Evolutionary conservation across 352 stramenopile genomes (phyloP), one percentile per base, ranked within the genome.

Genomic region (Globisporangium okanoganense): DNA sequence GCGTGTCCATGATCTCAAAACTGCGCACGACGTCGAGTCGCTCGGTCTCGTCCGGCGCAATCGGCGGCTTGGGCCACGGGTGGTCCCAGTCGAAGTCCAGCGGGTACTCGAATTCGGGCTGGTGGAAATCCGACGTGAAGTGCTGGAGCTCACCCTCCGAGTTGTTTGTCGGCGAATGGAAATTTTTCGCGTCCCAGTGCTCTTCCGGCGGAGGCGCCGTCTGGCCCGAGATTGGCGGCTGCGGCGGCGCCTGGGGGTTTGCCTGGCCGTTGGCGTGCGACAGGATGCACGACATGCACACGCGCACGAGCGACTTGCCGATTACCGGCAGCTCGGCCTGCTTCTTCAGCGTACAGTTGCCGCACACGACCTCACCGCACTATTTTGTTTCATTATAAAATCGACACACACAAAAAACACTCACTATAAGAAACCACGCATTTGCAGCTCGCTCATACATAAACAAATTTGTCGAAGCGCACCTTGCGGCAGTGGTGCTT

Each of bases 221-320:
- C 55, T 71, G 76, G 27, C 62, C 70, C 43, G 75, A 77, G 9
- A 69, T 79, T 16, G 79, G 70, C 16, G 70, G 62, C 10, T 66
- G 64, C 2, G 80, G 76, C 18, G 73, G 75, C 29, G 72, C 75
- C 67, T 92, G 82, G 44, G 82, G 82, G 66, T 91, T 91, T 22
- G 80, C 79, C 64, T 91, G 84, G 14, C 73, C 69, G 66, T 90
- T 91, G 45, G 83, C 83, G 62, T 92, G 84, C 63, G 81, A 92
- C 57, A 95, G 70, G 62, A 95, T 95, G 72, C 86, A 95, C 52
- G 86, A 94, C 86, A 94, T 95, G 72, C 86, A 95, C 60, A 95
- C 82, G 54, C 82, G 82, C 51, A 95, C 82, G 43, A 94, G 82
- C 36, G 84, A 92, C 61, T 82, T 82, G 38, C 86, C 84, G 51